Conservation (phyloP, 75 land plant genomes). For the Pinus taeda region DNA sequence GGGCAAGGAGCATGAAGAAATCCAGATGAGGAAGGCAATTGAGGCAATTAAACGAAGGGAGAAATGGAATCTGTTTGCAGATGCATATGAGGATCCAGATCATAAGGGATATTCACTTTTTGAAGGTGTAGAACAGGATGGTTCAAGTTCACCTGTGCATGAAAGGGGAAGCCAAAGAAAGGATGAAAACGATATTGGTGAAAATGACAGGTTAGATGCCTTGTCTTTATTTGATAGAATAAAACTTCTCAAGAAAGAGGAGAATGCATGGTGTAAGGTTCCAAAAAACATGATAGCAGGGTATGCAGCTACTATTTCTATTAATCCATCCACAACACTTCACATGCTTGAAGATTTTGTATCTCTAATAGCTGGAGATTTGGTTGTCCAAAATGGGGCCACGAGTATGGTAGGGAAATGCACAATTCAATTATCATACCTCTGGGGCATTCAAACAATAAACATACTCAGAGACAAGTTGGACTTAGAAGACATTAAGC, state of each 20-base stretch:
- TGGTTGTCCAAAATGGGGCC: constrained; percentile 94
- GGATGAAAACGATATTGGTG: constrained; percentile 39
- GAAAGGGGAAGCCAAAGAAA: constrained; percentile 39
- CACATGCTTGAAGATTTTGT: too few species aligned
- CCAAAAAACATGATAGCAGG: too few species aligned
- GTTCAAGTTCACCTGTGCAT: constrained; percentile 20
- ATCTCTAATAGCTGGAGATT: constrained; percentile 47
- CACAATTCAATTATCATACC: constrained; percentile 74
- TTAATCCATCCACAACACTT: too few species aligned
- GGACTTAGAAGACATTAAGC: constrained; percentile 67
- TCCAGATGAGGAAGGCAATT: too few species aligned
- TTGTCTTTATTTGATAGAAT: not conserved
- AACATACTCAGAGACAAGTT: constrained; percentile 94
- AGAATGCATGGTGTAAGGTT: too few species aligned
- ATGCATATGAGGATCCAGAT: constrained; percentile 36
- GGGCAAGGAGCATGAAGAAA: too few species aligned
- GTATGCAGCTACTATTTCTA: too few species aligned
- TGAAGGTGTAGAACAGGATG: constrained; percentile 49
- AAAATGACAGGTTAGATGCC: constrained; percentile 46
- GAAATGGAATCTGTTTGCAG: too few species aligned
- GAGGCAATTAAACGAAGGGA: too few species aligned
- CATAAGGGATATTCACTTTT: constrained; percentile 21
- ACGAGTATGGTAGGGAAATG: constrained; percentile 99
- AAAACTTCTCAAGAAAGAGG: too few species aligned
- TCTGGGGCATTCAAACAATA: constrained; percentile 52